A percentile compares a stretch with the other conserved stretches of the same genome.
Evolutionary conservation across 345 rosid species (phyloP).

Genomic region (Citrus glauca): DNA sequence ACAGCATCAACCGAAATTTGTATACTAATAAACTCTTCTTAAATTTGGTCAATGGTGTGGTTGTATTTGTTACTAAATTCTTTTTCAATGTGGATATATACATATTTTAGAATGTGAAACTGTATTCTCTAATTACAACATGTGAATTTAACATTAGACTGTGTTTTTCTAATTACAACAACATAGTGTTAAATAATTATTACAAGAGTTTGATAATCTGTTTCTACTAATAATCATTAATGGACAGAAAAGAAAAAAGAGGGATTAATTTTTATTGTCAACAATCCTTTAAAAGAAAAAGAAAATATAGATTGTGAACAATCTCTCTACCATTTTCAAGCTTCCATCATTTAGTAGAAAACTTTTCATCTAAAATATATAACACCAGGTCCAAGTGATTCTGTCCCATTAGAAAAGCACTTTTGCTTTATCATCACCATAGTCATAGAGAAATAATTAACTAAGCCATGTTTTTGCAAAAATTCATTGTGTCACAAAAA

Average conservation of each 20-base stretch:
- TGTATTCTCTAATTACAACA: too few species aligned
- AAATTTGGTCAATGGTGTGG: background rate
- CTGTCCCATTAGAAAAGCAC: background rate
- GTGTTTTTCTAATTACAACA: too few species aligned
- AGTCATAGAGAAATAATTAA: background rate
- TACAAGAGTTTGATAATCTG: background rate
- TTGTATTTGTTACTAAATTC: background rate
- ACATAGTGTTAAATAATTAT: background rate
- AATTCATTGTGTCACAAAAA: background rate
- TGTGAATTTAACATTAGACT: background rate
- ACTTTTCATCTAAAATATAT: background rate
- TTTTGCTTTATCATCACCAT: background rate
- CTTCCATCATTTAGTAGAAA: slow-evolving; percentile 10
- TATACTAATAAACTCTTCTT: background rate
- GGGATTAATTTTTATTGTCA: background rate
- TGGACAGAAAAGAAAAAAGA: background rate
- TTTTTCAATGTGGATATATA: background rate
- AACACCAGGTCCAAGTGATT: background rate
- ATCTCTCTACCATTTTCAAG: slow-evolving; percentile 11
- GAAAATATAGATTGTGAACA: background rate
- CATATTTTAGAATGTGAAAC: too few species aligned
- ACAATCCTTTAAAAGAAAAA: background rate
- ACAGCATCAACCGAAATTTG: background rate
- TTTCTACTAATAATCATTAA: slow-evolving; percentile 6
- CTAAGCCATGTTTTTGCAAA: background rate